Evolutionary conservation across 2,329 filamentous ascomycete genomes (phyloP).

Genomic region (Fusarium sp.): DNA sequence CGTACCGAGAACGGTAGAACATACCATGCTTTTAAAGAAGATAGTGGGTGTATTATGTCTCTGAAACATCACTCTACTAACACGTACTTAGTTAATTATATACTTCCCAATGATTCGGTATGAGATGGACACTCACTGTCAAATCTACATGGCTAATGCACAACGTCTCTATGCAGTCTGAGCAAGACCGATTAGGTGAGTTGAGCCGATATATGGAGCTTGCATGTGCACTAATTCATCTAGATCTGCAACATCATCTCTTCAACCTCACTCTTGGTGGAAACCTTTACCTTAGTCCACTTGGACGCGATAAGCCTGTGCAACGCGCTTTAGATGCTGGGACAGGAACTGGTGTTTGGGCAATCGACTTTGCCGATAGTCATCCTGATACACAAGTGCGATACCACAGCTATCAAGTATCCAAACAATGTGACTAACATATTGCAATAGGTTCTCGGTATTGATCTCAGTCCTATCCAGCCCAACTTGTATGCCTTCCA

Average conservation of each 20-base stretch:
- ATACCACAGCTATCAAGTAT: accelerated
- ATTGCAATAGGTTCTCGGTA: constrained; percentile 52
- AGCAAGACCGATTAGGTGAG: constrained; percentile 52
- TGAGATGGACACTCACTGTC: constrained; percentile 1
- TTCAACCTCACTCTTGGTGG: constrained; percentile 52
- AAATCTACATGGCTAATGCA: constrained; percentile 26
- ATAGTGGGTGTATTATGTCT: constrained; percentile 35
- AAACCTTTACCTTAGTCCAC: constrained; percentile 50
- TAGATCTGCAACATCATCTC: constrained; percentile 56
- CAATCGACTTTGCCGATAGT: constrained; percentile 59
- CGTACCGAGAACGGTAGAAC: constrained; percentile 57
- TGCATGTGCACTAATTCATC: not conserved
- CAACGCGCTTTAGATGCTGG: constrained; percentile 60
- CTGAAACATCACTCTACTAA: not conserved
- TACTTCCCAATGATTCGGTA: constrained; percentile 52
- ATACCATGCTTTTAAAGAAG: constrained; percentile 53
- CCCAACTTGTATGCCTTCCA: constrained; percentile 50
- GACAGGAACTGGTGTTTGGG: constrained; percentile 63
- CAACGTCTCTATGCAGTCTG: constrained; percentile 33
- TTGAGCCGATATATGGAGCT: accelerated
- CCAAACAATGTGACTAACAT: not conserved
- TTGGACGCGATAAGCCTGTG: constrained; percentile 39
- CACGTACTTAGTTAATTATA: constrained; percentile 40
- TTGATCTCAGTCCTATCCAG: constrained; percentile 61
- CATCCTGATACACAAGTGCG: constrained; percentile 50